Percentiles rank a stretch among this genome's conserved stretches.
Evolutionary conservation across 148 eudicot genomes (phyloP).

Genomic region (Suaeda aralocaspica): DNA sequence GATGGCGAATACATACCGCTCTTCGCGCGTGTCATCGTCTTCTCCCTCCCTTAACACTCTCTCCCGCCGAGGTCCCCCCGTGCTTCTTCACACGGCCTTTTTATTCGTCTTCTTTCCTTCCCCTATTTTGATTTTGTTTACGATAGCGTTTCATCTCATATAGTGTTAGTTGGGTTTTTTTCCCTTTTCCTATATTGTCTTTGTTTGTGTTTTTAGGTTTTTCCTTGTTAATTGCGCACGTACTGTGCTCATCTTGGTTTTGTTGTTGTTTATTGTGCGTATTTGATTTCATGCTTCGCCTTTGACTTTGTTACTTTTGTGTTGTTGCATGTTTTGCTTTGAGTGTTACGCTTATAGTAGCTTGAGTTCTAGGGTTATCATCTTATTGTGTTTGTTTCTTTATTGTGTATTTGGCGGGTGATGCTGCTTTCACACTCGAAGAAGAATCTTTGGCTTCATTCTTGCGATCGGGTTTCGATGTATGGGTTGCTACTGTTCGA

Average conservation of each 20-base stretch:
- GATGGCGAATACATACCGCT: constrained; percentile 68
- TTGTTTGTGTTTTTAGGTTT: background rate
- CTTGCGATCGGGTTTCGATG: constrained; percentile 94
- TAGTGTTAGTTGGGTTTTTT: no score
- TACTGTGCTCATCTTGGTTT: no score
- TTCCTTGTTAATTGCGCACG: no score
- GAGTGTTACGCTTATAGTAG: background rate
- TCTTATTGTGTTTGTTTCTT: background rate
- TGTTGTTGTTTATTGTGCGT: no score
- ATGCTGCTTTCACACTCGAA: constrained; percentile 77
- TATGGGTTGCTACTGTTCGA: constrained; percentile 87
- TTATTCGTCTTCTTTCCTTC: constrained; percentile 49
- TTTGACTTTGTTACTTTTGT: background rate
- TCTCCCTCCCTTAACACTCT: constrained; percentile 15
- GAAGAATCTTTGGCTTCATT: constrained; percentile 72
- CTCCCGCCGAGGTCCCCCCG: constrained; percentile 46
- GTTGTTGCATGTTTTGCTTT: no score
- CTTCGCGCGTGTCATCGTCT: constrained; percentile 74
- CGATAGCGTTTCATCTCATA: no score
- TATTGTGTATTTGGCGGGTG: constrained; percentile 57
- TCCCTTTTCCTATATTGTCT: no score
- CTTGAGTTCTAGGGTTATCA: no score
- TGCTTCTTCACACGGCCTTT: constrained; percentile 86
- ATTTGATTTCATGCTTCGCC: background rate
- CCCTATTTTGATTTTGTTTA: no score